Evolutionary conservation across 2,329 filamentous ascomycete species (phyloP).

Genomic region (Ophiognomonia clavigignenti-juglandacearum): DNA sequence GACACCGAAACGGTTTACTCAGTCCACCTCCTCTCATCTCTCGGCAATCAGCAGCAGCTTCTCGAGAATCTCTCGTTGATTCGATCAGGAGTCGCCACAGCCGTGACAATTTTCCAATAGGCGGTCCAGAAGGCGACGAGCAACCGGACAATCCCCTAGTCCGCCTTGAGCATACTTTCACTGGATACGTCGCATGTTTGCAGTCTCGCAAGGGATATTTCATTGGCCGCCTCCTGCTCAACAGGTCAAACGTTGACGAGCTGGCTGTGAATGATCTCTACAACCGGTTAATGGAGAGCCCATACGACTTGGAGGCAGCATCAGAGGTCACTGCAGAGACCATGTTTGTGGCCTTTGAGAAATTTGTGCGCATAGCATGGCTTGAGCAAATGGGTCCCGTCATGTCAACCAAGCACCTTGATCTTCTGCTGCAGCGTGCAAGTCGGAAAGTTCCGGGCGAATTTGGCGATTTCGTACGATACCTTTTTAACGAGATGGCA

Average conservation of each 20-base stretch:
- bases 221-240: conserved; percentile 70
- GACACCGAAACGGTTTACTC: conserved; percentile 30
- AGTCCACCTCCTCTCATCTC: conserved; percentile 11
- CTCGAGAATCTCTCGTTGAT: conserved; percentile 44
- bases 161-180: conserved; percentile 78
- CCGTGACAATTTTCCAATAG: conserved; percentile 37
- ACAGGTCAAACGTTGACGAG: conserved; percentile 67
- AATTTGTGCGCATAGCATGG: conserved; percentile 86
- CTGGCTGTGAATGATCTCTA: conserved; percentile 84
- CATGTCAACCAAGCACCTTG: conserved; percentile 65
- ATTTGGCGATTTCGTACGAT: conserved; percentile 65
- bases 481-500: conserved; percentile 60
- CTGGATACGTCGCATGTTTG: conserved; percentile 74
- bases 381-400: conserved; percentile 82
- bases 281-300: conserved; percentile 79
- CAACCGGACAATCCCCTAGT: conserved; percentile 61
- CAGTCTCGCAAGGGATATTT: conserved; percentile 85
- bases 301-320: conserved; percentile 70
- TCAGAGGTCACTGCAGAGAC: conserved; percentile 76
- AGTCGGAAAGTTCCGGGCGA: conserved; percentile 66
- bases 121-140: conserved; percentile 40
- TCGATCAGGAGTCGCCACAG: conserved; percentile 46
- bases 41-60: conserved; percentile 20
- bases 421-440: conserved; percentile 66
- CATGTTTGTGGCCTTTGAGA: conserved; percentile 88